These are phyloP conservation scores for Cyberlindnera misumaiensis DNA, from an alignment of 805 yeast species.

Conservation along the genomic window DNA sequence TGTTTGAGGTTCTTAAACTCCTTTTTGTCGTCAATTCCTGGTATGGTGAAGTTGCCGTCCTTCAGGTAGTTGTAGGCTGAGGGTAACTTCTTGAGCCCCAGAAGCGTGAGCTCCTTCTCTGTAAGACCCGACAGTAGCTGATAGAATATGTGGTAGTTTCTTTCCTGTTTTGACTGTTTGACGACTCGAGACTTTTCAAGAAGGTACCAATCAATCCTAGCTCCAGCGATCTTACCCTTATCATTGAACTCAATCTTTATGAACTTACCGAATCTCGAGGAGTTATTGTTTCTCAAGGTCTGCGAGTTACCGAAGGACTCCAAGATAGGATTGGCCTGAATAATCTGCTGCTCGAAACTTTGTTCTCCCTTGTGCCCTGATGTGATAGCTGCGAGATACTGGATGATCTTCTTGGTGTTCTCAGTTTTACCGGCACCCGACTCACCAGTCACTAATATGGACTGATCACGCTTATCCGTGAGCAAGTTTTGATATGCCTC, in stretches of 20 bases:
- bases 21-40: constrained; percentile 66
- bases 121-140: constrained; percentile 71
- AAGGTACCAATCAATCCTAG: constrained; percentile 90
- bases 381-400: constrained; percentile 78
- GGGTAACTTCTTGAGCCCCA: constrained; percentile 36
- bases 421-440: constrained; percentile 99
- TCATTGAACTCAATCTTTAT: constrained; percentile 73
- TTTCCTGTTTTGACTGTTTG: constrained; percentile 63
- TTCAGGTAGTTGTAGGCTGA: constrained; percentile 50
- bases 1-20: constrained; percentile 58
- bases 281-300: constrained; percentile 87
- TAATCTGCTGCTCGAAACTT: constrained; percentile 73
- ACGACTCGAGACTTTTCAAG: constrained; percentile 92
- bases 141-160: constrained; percentile 92
- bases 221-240: constrained; percentile 69
- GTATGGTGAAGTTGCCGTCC: constrained; percentile 47
- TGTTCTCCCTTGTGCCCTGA: constrained; percentile 21
- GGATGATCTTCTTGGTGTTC: constrained; percentile 90
- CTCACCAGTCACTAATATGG: constrained; percentile 96
- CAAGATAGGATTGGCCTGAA: constrained; percentile 91
- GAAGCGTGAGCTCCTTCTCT: constrained; percentile 37
- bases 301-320: constrained; percentile 98
- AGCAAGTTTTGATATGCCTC: constrained; percentile 74
- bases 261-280: constrained; percentile 95
- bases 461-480: constrained; percentile 67